phyloP scores from a whole-genome alignment of 768 basidiomycete species.

The Auricularia sp. region DNA sequence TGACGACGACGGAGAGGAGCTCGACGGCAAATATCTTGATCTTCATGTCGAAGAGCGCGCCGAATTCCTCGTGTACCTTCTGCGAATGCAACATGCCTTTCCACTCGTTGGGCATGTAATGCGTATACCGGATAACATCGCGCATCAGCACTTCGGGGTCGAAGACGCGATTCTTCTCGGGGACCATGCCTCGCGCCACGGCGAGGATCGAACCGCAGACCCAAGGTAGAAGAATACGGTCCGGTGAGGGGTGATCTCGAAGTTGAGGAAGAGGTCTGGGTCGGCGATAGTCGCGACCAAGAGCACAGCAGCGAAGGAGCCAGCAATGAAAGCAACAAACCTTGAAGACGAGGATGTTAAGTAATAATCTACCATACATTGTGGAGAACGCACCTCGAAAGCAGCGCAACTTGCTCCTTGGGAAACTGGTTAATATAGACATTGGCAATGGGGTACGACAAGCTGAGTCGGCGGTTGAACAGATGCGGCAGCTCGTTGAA shows the following conservation, averaged over 20 bases:
- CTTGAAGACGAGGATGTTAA: constrained; percentile 27
- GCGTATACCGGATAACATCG: constrained; percentile 87
- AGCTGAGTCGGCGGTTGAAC: constrained; percentile 75
- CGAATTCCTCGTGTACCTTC: constrained; percentile 83
- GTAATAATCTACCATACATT: neutral
- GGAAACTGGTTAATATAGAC: constrained; percentile 98
- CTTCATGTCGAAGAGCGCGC: constrained; percentile 90
- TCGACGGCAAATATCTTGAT: constrained; percentile 79
- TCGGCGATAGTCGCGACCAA: constrained; percentile 86
- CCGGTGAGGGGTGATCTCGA: constrained; percentile 88
- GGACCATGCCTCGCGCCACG: constrained; percentile 88
- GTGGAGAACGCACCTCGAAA: constrained; percentile 64
- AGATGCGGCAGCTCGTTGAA: constrained; percentile 97
- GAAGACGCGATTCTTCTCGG: constrained; percentile 86
- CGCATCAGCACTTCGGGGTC: constrained; percentile 90
- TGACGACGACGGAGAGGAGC: constrained; percentile 80
- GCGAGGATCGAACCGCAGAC: constrained; percentile 84
- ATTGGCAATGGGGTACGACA: constrained; percentile 81
- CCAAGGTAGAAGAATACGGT: constrained; percentile 90
- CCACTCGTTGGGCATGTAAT: constrained; percentile 95
- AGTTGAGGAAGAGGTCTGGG: constrained; percentile 85
- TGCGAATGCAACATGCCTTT: constrained; percentile 81
- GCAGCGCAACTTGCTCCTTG: constrained; percentile 80
- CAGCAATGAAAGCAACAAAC: constrained; percentile 92
- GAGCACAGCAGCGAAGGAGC: constrained; percentile 93